Evolutionary conservation across 768 basidiomycete species (phyloP).

Genomic region (Kwoniella shandongensis): DNA sequence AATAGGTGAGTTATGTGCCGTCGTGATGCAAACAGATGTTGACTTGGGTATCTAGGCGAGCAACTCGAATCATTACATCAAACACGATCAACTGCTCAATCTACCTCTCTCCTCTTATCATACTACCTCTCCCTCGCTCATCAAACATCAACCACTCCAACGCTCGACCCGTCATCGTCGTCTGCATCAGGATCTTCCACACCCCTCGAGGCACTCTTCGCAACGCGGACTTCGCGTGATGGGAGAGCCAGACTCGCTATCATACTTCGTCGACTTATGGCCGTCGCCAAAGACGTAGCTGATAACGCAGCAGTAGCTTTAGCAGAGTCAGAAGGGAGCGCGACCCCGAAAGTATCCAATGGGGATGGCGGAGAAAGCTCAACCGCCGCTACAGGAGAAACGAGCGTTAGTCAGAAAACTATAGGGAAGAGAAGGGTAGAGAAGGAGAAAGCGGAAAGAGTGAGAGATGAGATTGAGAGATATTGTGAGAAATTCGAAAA

Average conservation of each 20-base stretch:
- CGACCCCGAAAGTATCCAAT: slow-evolving; percentile 24
- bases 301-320: slow-evolving; percentile 57
- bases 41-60: slow-evolving; percentile 63
- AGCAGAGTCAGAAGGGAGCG: slow-evolving; percentile 29
- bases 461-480: slow-evolving; percentile 86
- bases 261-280: slow-evolving; percentile 76
- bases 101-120: slow-evolving; percentile 87
- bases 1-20: slow-evolving; percentile 65
- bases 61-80: slow-evolving; percentile 92
- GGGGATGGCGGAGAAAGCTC: slow-evolving; percentile 4
- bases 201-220: slow-evolving; percentile 67
- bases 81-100: slow-evolving; percentile 86
- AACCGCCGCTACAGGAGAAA: not conserved
- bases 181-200: slow-evolving; percentile 67
- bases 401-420: slow-evolving; percentile 58
- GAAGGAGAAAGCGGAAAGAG: slow-evolving; percentile 67
- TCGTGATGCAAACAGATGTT: not conserved
- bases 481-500: slow-evolving; percentile 99
- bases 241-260: slow-evolving; percentile 87
- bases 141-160: slow-evolving; percentile 29
- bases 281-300: slow-evolving; percentile 82
- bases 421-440: slow-evolving; percentile 68
- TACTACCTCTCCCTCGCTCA: slow-evolving; percentile 86
- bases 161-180: slow-evolving; percentile 56
- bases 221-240: slow-evolving; percentile 65